Conservation (phyloP, 2,329 filamentous ascomycete genomes). For the Polychaeton citri region DNA sequence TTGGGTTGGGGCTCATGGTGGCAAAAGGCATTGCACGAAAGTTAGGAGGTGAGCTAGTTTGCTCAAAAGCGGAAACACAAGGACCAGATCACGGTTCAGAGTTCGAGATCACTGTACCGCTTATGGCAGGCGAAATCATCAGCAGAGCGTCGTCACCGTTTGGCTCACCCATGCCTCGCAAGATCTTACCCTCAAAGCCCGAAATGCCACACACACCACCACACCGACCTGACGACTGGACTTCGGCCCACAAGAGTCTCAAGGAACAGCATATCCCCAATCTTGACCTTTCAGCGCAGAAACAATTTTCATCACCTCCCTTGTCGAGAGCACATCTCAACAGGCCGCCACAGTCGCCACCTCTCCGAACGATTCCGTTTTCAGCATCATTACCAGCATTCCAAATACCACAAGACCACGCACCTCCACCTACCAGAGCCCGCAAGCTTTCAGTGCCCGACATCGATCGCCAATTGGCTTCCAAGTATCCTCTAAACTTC, state of each 20-base stretch:
- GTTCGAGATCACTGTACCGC: conserved; percentile 54
- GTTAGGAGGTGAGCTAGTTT: conserved; percentile 54
- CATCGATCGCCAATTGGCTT: conserved; percentile 44
- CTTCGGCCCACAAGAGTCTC: conserved; percentile 10
- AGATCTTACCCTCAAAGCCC: conserved; percentile 5
- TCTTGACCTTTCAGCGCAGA: background rate
- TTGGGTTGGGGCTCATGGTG: conserved; percentile 57
- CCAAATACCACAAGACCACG: conserved; percentile 1
- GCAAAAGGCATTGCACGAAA: conserved; percentile 57
- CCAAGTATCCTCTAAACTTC: conserved; percentile 50
- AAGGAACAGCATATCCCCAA: conserved; percentile 2
- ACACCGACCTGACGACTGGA: background rate
- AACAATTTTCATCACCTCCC: background rate
- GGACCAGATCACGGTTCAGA: conserved; percentile 50
- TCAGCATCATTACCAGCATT: background rate
- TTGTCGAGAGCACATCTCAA: background rate
- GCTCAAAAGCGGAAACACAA: conserved; percentile 48
- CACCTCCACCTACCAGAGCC: conserved; percentile 3
- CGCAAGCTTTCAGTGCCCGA: conserved; percentile 13
- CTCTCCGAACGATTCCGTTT: background rate
- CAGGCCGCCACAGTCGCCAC: background rate
- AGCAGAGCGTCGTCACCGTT: conserved; percentile 40
- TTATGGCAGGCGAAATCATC: conserved; percentile 38
- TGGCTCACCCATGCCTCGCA: conserved; percentile 28
- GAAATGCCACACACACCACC: conserved; percentile 13